Evolutionary conservation across 441 rosid species (phyloP), one percentile per base, ranked within the genome.

Genomic region (Geranium incanum): DNA sequence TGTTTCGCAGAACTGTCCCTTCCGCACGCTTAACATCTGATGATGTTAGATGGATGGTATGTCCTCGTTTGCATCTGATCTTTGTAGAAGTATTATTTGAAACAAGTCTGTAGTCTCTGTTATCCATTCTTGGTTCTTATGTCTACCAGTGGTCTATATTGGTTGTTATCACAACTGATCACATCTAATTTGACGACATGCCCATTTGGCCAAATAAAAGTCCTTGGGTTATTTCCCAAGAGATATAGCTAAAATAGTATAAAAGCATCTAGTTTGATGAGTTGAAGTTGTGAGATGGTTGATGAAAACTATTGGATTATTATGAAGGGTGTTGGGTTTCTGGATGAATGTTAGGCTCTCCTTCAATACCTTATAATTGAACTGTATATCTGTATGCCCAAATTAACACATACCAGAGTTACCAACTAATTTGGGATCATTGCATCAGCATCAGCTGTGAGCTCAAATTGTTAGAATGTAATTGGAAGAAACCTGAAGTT

Each of bases 41-140:
- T 76, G 97, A 91, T 82, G 89, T 89, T 77, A 95, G 95, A 55
- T 89, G 91, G 97, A 91, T 91, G 97, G 97, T 90, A 85, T 57
- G 19, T 70, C 60, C 7, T 55, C 6, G 37, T n/a, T 6, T 74
- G 36, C 33, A 39, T 45, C 67, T 38, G 28, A 52, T 52, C 60
- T 39, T 52, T 11, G 1, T 21, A 13, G 15, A 36, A 1, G 23
- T 39, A 50, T 8, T 68, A 39, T 13, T 63, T 70, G 21, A 62
- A 39, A 19, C 5, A 9, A 16, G 13, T 33, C 16, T 64, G n/a
- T 41, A 41, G 11, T 41, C 43, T 39, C 8, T n/a, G 13, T 50
- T 63, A 36, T 12, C 36, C 7, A 0, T 39, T 62, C 50, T n/a
- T 6, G 18, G 5, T 33, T 66, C 23, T 69, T 11, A 12, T 7